Conservation (phyloP, 2,329 filamentous ascomycete genomes). For the Grosmannia serpens region DNA sequence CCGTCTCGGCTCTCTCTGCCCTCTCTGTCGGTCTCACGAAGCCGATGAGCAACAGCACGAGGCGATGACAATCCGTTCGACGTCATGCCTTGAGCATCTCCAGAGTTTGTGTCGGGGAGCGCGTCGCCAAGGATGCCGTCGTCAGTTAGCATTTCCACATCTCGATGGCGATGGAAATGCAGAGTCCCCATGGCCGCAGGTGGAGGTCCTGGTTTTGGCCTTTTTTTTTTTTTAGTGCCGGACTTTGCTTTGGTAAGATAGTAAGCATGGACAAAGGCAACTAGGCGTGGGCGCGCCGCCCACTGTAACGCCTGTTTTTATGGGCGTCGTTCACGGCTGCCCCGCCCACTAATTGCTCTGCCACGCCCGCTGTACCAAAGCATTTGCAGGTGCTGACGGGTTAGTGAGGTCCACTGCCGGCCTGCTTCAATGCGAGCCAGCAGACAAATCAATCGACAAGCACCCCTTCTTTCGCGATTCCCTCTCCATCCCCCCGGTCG, state of each 20-base stretch:
- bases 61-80: conserved; percentile 18
- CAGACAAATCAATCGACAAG: background rate
- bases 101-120: background rate
- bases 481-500: background rate
- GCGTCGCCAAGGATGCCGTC: conserved; percentile 21
- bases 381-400: background rate
- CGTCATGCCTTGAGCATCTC: conserved; percentile 24
- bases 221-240: conserved; percentile 2
- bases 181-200: conserved; percentile 17
- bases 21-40: conserved; percentile 12
- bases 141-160: conserved; percentile 32
- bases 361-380: background rate
- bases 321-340: background rate
- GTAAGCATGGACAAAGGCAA: background rate
- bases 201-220: background rate
- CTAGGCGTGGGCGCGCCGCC: no score
- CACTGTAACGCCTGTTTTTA: background rate
- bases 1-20: conserved; percentile 12
- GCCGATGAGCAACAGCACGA: conserved; percentile 17
- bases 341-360: background rate
- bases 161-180: conserved; percentile 17
- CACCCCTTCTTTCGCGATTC: background rate
- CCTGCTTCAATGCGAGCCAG: background rate
- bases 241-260: background rate
- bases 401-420: background rate